phyloP scores from a whole-genome alignment of 805 yeast genomes.

The Candida palmyrensis region DNA sequence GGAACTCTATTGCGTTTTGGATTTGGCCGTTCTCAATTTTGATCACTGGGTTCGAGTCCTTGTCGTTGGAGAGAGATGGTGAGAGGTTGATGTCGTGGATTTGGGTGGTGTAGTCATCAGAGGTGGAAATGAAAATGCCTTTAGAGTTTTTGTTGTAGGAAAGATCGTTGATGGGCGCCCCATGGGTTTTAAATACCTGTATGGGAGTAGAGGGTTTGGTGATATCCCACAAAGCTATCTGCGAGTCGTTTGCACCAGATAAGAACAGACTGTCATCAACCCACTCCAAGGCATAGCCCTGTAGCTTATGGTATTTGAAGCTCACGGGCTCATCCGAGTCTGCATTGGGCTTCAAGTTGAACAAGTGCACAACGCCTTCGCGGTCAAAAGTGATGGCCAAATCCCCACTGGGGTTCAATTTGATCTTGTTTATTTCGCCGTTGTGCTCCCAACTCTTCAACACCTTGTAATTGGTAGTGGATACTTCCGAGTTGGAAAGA shows the following conservation, averaged over 20 bases:
- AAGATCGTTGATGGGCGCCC: constrained; percentile 61
- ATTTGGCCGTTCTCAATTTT: constrained; percentile 44
- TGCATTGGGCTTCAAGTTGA: constrained; percentile 17
- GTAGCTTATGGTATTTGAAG: constrained; percentile 53
- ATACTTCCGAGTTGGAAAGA: constrained; percentile 3
- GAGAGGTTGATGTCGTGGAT: constrained; percentile 51
- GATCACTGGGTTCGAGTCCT: constrained; percentile 34
- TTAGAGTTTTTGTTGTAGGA: constrained; percentile 46
- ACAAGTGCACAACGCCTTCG: constrained; percentile 46
- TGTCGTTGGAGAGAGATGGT: constrained; percentile 14
- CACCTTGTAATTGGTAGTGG: constrained; percentile 31
- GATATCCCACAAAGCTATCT: constrained; percentile 69
- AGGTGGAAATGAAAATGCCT: constrained; percentile 59
- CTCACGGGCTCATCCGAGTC: constrained; percentile 7
- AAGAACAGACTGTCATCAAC: constrained; percentile 41
- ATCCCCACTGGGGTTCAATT: constrained; percentile 45
- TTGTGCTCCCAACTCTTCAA: constrained; percentile 53
- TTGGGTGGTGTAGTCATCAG: constrained; percentile 62
- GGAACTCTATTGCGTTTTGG: constrained; percentile 67
- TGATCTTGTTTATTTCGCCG: constrained; percentile 62
- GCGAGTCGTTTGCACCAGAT: constrained; percentile 63
- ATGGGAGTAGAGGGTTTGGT: constrained; percentile 39
- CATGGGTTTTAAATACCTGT: constrained; percentile 46
- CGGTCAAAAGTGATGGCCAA: constrained; percentile 53
- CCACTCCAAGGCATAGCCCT: constrained; percentile 77